These are phyloP conservation scores for Lineolata rhizophorae DNA, from an alignment of 495 filamentous ascomycete genomes.

Conservation along the genomic window DNA sequence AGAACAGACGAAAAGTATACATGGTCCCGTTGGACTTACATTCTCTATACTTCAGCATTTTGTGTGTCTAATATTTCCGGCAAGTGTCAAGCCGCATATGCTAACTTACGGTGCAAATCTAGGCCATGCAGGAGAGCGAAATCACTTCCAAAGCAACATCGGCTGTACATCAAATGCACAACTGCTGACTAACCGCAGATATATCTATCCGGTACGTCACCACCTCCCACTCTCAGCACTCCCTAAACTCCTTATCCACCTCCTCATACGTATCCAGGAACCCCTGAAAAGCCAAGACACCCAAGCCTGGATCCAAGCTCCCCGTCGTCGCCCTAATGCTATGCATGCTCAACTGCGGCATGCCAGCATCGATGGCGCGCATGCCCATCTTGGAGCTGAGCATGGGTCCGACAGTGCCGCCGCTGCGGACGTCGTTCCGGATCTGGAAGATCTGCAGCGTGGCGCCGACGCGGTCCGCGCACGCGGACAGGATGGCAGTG, in stretches of 20 bases:
- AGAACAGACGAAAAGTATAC: no score
- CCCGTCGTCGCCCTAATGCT: constrained; percentile 81
- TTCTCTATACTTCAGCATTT: no score
- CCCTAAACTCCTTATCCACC: constrained; percentile 65
- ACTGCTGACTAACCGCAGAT: no score
- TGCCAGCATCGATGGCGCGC: constrained; percentile 70
- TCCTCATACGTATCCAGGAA: constrained; percentile 78
- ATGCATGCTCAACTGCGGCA: constrained; percentile 90
- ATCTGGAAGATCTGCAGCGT: constrained; percentile 85
- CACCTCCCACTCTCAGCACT: no score
- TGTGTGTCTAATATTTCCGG: no score
- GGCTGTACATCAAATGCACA: no score
- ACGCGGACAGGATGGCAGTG: constrained; percentile 47
- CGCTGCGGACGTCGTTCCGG: constrained; percentile 67
- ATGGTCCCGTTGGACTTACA: no score
- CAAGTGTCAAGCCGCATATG: no score
- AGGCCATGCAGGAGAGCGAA: no score
- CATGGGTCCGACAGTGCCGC: constrained; percentile 93
- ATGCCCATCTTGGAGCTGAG: constrained; percentile 60
- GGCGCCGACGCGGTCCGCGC: constrained; percentile 41
- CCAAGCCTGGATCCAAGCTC: constrained; percentile 66
- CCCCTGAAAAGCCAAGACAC: constrained; percentile 69
- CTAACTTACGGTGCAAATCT: no score
- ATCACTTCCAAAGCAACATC: no score
- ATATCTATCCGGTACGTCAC: no score